Conservation (phyloP, 148 eudicot genomes). For the Polygonum aviculare region DNA sequence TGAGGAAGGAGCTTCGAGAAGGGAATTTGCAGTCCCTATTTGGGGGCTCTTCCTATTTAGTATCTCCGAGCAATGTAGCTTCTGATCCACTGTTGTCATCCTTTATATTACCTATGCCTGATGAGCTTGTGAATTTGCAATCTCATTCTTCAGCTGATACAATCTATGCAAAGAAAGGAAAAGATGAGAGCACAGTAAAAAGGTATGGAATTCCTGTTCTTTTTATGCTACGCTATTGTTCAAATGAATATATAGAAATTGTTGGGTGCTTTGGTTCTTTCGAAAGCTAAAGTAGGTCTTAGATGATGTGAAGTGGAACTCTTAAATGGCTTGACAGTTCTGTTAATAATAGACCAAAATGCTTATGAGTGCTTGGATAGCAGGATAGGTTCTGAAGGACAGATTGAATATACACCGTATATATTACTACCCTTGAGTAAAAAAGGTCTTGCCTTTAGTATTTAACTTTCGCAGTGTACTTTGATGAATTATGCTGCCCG, state of each 20-base stretch:
- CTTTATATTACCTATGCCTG: conserved; percentile 79
- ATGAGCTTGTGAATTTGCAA: conserved; percentile 49
- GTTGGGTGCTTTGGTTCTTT: neutral
- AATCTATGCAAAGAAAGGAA: conserved; percentile 38
- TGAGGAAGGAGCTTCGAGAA: conserved; percentile 88
- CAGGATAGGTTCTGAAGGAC: neutral
- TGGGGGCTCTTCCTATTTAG: conserved; percentile 63
- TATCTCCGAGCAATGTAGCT: conserved; percentile 47
- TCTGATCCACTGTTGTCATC: conserved; percentile 87
- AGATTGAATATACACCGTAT: neutral
- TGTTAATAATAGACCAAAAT: neutral
- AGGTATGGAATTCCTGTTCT: conserved; percentile 31
- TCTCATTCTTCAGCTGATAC: conserved; percentile 48
- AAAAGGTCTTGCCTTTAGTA: neutral
- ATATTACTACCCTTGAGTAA: neutral
- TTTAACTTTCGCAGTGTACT: neutral
- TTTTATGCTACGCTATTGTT: neutral
- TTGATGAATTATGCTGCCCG: neutral
- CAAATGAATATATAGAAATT: neutral
- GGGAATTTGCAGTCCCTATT: conserved; percentile 75
- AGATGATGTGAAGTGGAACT: neutral
- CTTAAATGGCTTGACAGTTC: neutral
- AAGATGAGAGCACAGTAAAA: conserved; percentile 34
- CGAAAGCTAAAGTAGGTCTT: neutral
- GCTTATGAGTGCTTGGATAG: neutral